Evolutionary conservation across 192 early-diverging fungal genomes (phyloP), one percentile per base, ranked within the genome.

Genomic region (Phlyctochytrium bullatum): DNA sequence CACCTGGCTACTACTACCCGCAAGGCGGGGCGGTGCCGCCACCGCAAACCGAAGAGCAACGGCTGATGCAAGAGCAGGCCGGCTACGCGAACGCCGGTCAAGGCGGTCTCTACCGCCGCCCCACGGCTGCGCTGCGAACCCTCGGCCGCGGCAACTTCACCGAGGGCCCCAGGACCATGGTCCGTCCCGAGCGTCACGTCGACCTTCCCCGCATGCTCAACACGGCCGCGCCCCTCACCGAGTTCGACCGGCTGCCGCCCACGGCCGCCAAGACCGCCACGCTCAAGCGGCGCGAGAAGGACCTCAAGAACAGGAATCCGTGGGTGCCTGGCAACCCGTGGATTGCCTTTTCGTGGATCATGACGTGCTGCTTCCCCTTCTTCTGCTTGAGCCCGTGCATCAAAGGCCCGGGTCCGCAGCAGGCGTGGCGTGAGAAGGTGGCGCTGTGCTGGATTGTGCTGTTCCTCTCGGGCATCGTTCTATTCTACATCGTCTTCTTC

Each of bases 401-500:
- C 47, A 66, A 64, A 25, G 64, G 62, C n/a, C 17, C 31, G 17
- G 66, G 73, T 27, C 59, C 73, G 3, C 73, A 80, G 58, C 83
- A 84, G 64, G 83, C 83, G 3, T 84, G 83, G 83, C 57, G 83
- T 36, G 83, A 84, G 68, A 84, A 83, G 70, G 76, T 84, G 31
- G 60, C 40, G 20, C 20, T 47, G 40, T 47, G 40, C 40, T 47
- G 40, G 40, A 47, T 47, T 20, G 47, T 70, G 10, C 29, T 65
- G 28, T 29, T 70, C 2, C 47, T 77, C 30, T 66, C 65, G 35
- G 59, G 66, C 57, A 17, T 71, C 14, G 77, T 79, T 23, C 35
- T 66, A 32, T 79, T 79, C 33, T 79, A 79, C 36, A 88, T 94
- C 68, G 70, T 96, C 57, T 93, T 94, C 73, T 92, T 93, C 71